Base-by-base conservation (phyloP, 2,329 filamentous ascomycete genomes). In the Fusarium sp. region DNA sequence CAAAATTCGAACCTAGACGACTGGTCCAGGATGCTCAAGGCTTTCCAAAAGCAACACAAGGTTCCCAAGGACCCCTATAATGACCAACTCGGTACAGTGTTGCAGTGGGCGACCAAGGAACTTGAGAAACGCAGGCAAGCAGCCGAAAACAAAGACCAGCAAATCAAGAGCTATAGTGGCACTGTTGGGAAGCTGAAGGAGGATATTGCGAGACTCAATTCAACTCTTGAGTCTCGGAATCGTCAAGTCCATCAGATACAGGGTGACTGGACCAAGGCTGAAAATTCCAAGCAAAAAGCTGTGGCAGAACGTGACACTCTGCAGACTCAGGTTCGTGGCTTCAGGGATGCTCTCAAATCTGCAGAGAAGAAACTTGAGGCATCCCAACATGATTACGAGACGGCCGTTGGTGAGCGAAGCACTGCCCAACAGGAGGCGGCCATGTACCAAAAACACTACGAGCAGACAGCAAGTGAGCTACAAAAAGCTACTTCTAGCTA, bases 31-130 rank as follows among this genome's bases (percentile, higher is more conserved):
- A 18, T 36, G 23, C 50, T 46, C 36, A 56, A 51, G 11, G 34
- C 8, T 2, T 56, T 64, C 33, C 62, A 61, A n/a, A 61, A 57
- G 20, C 14, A 42, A 11, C 16, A 57, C 40, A 51, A 61, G 2
- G 23, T 64, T 13, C 62, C 62, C 20, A 51, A 40, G 6, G 50
- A 36, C 9, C 16, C 31, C 2, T 25, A 16, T 14, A 33, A 34
- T 13, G 62, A 64, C 14, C 58, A 36, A 4, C 10, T 61, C 2
- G 23, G 49, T 6, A 61, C 31, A 5, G 49, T 64, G 10, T 13
- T 64, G 20, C 38, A 51, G 33, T 61, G 62, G 62, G 8, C 42
- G 9, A 7, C 11, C 23, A 11, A 16, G 6, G 46, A 61, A 14
- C 14, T 46, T 0, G n/a, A 40, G 9, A 33, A 8, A 8, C 33